Evolutionary conservation across 192 early-diverging fungal genomes (phyloP).

Genomic region (Borealophlyctis nickersoniae): DNA sequence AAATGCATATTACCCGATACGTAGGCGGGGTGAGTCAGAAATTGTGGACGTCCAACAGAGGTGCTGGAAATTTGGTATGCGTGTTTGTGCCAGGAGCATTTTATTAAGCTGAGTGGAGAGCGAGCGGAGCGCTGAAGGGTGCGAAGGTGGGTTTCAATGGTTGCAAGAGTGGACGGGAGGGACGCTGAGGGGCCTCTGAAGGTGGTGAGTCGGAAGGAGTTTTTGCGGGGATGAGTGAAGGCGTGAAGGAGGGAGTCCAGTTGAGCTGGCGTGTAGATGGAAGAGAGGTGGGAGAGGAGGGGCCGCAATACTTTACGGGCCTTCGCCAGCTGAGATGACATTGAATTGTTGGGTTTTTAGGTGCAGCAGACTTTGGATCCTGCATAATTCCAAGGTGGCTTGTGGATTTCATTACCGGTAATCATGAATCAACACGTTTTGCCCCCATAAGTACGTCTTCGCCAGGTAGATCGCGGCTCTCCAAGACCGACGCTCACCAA

Average conservation of each 20-base stretch:
- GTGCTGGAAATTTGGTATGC: slow-evolving; percentile 9
- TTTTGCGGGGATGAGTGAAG: slow-evolving; percentile 3
- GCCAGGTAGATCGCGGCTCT: too few relatives aligned
- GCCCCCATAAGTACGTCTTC: too few relatives aligned
- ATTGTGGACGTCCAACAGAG: slow-evolving; percentile 2
- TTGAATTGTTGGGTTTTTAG: too few relatives aligned
- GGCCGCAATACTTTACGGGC: too few relatives aligned
- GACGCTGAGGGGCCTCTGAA: background rate
- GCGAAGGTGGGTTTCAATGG: background rate
- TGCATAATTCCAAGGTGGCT: too few relatives aligned
- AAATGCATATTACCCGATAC: slow-evolving; percentile 15
- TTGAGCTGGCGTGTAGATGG: slow-evolving; percentile 1
- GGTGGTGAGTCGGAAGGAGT: slow-evolving; percentile 18
- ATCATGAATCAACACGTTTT: too few relatives aligned
- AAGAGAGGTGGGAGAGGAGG: slow-evolving; percentile 12
- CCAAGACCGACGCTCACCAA: too few relatives aligned
- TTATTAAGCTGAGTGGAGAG: background rate
- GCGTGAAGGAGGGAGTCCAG: slow-evolving; percentile 11
- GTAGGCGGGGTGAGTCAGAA: background rate
- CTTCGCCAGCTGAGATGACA: too few relatives aligned
- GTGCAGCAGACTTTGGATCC: too few relatives aligned
- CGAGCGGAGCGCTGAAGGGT: background rate
- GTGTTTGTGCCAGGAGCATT: background rate
- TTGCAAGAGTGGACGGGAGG: background rate
- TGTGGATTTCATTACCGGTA: too few relatives aligned